Evolutionary conservation across 1,284 basidiomycete species (phyloP).

Genomic region (Trichosporon faecale): DNA sequence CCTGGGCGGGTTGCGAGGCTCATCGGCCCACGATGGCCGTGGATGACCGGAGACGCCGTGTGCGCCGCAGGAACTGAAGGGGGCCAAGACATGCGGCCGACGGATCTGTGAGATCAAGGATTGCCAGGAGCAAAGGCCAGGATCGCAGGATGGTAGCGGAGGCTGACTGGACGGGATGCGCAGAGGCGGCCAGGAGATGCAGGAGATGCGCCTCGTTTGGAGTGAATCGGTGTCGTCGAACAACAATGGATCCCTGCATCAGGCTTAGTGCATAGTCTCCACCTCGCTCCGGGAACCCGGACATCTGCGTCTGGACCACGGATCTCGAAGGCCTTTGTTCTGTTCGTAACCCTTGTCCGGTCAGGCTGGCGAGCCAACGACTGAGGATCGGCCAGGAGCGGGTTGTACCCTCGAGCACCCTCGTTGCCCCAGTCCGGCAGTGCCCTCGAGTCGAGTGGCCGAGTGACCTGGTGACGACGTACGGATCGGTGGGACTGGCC

Average conservation of each 20-base stretch:
- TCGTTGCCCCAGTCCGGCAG: not conserved
- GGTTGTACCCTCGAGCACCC: not conserved
- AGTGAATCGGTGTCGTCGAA: not conserved
- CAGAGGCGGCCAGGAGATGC: not conserved
- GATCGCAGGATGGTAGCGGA: not conserved
- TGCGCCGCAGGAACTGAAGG: not conserved
- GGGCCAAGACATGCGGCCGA: not conserved
- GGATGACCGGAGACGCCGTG: not conserved
- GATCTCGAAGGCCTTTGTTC: not conserved
- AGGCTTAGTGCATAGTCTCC: not conserved
- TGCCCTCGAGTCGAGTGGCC: too few species aligned
- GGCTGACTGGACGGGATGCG: not conserved
- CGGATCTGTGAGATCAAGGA: not conserved
- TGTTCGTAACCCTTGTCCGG: not conserved
- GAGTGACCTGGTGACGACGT: not conserved
- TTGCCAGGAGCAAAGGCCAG: not conserved
- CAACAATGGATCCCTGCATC: constrained; percentile 4
- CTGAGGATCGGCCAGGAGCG: not conserved
- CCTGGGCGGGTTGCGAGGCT: not conserved
- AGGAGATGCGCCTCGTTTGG: constrained; percentile 1
- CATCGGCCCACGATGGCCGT: not conserved
- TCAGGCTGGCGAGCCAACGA: not conserved
- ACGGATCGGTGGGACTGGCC: not conserved
- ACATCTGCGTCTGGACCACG: not conserved
- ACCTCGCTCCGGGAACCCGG: not conserved